Percentiles rank a stretch among this genome's conserved stretches.
phyloP scores from a whole-genome alignment of 2,329 filamentous ascomycete species.

The Delphinella strobiligena region DNA sequence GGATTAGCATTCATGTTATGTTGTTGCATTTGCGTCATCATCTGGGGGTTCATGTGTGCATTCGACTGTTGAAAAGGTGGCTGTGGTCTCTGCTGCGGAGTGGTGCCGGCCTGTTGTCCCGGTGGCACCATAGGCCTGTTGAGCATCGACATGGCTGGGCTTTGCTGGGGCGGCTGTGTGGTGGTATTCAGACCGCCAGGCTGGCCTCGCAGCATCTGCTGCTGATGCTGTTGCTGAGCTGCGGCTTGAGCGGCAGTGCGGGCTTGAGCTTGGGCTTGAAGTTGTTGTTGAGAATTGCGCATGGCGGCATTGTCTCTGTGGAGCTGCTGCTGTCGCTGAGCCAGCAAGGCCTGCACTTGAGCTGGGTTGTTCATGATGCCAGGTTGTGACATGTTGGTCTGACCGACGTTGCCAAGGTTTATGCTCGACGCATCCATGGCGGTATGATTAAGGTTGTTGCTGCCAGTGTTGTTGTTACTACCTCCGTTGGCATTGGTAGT shows the following conservation, averaged over 20 bases:
- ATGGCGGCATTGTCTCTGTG: conserved; percentile 22
- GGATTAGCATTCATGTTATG: conserved; percentile 8
- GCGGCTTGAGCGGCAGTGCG: conserved; percentile 26
- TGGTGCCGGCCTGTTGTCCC: conserved; percentile 25
- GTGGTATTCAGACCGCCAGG: conserved; percentile 33
- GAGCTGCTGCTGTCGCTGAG: conserved; percentile 18
- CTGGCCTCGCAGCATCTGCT: conserved; percentile 32
- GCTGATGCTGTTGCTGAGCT: conserved; percentile 35
- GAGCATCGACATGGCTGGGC: conserved; percentile 37
- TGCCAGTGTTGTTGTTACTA: background rate
- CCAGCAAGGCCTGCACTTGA: conserved; percentile 13
- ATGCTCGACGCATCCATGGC: conserved; percentile 10
- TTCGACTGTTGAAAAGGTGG: conserved; percentile 13
- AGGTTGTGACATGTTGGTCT: conserved; percentile 16
- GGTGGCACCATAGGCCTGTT: conserved; percentile 36
- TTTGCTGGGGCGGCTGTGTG: conserved; percentile 27
- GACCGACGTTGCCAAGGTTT: too few species aligned
- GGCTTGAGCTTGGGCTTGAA: conserved; percentile 23
- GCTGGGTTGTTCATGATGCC: conserved; percentile 30
- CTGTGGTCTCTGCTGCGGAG: conserved; percentile 19
- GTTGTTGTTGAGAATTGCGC: conserved; percentile 21
- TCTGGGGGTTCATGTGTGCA: conserved; percentile 10
- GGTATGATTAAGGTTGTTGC: conserved; percentile 9
- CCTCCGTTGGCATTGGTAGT: conserved; percentile 36
- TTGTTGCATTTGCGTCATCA: conserved; percentile 7